Percentiles rank a stretch among this genome's conserved stretches.
Evolutionary conservation across 2,329 filamentous ascomycete genomes (phyloP).

Genomic region (Rhexocercosporidium sp.): DNA sequence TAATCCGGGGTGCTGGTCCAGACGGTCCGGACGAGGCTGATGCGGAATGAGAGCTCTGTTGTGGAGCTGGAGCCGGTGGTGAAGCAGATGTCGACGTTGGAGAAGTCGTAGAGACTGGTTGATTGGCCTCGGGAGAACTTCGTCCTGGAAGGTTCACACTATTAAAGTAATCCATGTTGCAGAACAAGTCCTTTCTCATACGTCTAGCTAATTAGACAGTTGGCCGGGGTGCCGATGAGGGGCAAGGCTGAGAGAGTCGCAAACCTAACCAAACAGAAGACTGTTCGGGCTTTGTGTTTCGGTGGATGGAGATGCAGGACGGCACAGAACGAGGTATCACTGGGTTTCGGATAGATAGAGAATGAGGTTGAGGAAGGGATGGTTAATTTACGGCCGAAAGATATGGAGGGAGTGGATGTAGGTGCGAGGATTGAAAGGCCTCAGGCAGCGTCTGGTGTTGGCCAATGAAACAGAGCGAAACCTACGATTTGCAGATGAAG

Average conservation of each 20-base stretch:
- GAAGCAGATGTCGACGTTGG: conserved; percentile 8
- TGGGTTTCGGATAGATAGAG: not conserved
- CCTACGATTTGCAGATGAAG: no score
- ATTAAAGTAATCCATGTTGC: conserved; percentile 32
- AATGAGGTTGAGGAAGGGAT: not conserved
- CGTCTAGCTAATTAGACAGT: not conserved
- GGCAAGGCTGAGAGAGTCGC: not conserved
- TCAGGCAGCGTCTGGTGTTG: not conserved
- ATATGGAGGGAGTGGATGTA: not conserved
- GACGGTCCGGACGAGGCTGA: conserved; percentile 20
- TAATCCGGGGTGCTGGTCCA: conserved; percentile 33
- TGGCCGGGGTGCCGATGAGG: not conserved
- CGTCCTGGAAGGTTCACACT: conserved; percentile 11
- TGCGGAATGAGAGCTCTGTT: not conserved
- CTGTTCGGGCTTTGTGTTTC: not conserved
- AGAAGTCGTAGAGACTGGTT: not conserved
- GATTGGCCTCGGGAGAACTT: conserved; percentile 10
- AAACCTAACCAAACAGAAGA: not conserved
- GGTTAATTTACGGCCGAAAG: conserved; percentile 7
- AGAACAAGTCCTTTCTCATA: not conserved
- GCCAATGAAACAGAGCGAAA: not conserved
- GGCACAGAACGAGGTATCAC: not conserved
- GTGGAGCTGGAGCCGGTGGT: not conserved
- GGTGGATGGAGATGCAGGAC: not conserved
- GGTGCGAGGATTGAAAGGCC: not conserved